phyloP scores from a whole-genome alignment of 768 basidiomycete genomes.

The Coprinopsis sp. region DNA sequence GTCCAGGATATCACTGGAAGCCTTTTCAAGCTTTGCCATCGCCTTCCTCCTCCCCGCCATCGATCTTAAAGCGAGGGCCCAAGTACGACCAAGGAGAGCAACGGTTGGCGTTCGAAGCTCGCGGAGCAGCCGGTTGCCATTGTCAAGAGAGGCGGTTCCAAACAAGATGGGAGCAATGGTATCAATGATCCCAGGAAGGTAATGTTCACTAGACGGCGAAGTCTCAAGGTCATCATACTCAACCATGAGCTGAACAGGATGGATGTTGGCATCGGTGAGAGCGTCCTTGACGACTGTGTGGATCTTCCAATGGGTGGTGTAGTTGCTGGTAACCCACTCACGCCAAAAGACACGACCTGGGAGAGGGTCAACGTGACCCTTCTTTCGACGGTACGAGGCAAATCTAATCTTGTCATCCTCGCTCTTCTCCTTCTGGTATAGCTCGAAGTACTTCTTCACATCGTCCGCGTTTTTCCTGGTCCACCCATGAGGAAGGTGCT shows the following conservation, averaged over 20 bases:
- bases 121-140: background rate
- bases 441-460: slow-evolving; percentile 13
- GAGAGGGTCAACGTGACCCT: background rate
- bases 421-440: slow-evolving; percentile 4
- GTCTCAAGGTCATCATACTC: background rate
- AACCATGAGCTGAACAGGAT: slow-evolving; percentile 6
- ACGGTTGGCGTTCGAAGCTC: background rate
- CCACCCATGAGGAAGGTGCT: slow-evolving; percentile 15
- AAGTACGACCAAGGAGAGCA: background rate
- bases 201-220: background rate
- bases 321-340: slow-evolving; percentile 9
- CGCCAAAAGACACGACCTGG: slow-evolving; percentile 16
- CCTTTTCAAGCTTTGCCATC: background rate
- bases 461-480: slow-evolving; percentile 7
- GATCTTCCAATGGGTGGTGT: slow-evolving; percentile 11
- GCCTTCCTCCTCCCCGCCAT: background rate
- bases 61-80: background rate
- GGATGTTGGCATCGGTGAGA: slow-evolving; percentile 10
- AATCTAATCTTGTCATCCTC: slow-evolving; percentile 4
- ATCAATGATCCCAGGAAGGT: slow-evolving; percentile 1
- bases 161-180: background rate
- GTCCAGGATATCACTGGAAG: too few relatives aligned
- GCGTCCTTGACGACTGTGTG: slow-evolving; percentile 11
- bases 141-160: background rate
- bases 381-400: background rate